Evolutionary conservation across 202 grass and related monocot species (phyloP), one percentile per base, ranked within the genome.

Genomic region (Bolboschoenoplectus hybrid): DNA sequence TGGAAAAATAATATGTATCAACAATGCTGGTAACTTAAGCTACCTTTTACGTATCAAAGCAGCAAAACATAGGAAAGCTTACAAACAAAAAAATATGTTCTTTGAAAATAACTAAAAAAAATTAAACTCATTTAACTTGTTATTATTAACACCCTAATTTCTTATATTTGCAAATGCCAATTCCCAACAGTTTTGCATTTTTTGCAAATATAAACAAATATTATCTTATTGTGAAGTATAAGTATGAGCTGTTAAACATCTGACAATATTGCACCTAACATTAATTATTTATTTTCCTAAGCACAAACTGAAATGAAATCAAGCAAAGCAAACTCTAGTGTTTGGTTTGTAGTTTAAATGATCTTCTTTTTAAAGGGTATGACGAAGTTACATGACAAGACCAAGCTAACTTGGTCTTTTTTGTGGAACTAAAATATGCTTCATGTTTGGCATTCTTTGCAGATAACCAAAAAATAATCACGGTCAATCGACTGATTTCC

Each of bases 241-340:
- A 72, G 41, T 72, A 19, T 19, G 17, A 40, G 4, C 12, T 40
- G 35, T 39, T 39, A 39, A 39, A 67, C 17, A 46, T 72, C 47
- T 43, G 14, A 72, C 9, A 26, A 10, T 32, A 11, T 20, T 74
- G 38, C 6, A 32, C 44, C 43, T 49, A 49, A 71, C 14, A 69
- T 17, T 72, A 47, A 5, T 47, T 44, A 72, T 46, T 72, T 47
- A 73, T 26, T 26, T 73, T 73, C 69, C 40, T 47, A 49, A 73
- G 17, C 45, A 74, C 44, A 74, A 44, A 8, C 38, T 45, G 16
- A 45, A 70, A 47, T 5, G 50, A 74, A 51, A 51, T 50, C 45
- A 51, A 50, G 45, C 44, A 74, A 74, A 50, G 3, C 44, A 50
- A 74, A 51, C 70, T 5, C 39, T 26, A 46, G 4, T 72, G 40